A percentile compares a stretch with the other conserved stretches of the same genome.
Evolutionary conservation across 2,329 filamentous ascomycete species (phyloP).

Genomic region (Verticillium tricorpus): DNA sequence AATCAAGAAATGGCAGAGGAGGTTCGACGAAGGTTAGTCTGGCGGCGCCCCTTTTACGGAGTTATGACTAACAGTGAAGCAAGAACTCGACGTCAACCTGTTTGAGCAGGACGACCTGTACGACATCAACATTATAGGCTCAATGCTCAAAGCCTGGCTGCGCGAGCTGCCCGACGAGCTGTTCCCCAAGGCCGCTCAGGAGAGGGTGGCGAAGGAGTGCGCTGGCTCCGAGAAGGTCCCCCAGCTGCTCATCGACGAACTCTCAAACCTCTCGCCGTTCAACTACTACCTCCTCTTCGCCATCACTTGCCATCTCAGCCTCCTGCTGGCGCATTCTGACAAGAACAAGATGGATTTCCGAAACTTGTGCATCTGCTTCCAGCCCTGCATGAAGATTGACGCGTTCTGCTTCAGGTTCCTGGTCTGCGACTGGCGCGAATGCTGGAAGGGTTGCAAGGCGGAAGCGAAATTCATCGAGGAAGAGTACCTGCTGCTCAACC

Average conservation of each 20-base stretch:
- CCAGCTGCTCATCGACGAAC: slow-evolving; percentile 81
- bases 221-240: slow-evolving; percentile 75
- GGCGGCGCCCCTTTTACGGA: background rate
- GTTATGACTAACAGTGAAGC: background rate
- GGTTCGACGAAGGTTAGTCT: slow-evolving; percentile 73
- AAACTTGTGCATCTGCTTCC: slow-evolving; percentile 94
- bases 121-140: slow-evolving; percentile 94
- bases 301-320: slow-evolving; percentile 91
- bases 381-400: slow-evolving; percentile 95
- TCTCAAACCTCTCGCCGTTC: slow-evolving; percentile 91
- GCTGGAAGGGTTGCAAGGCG: slow-evolving; percentile 94
- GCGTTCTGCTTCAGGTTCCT: slow-evolving; percentile 93
- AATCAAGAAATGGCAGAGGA: slow-evolving; percentile 89
- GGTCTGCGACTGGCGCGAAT: slow-evolving; percentile 92
- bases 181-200: slow-evolving; percentile 80
- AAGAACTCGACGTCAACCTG: slow-evolving; percentile 80
- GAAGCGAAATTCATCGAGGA: slow-evolving; percentile 75
- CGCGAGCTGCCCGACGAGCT: slow-evolving; percentile 92
- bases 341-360: slow-evolving; percentile 99
- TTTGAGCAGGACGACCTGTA: slow-evolving; percentile 85
- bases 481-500: slow-evolving; percentile 58
- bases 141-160: slow-evolving; percentile 94
- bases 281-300: slow-evolving; percentile 98
- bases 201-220: slow-evolving; percentile 75
- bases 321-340: slow-evolving; percentile 84